Evolutionary conservation across 1,284 basidiomycete species (phyloP), one percentile per base, ranked within the genome.

Genomic region (Sanghuangporus sanghuang): DNA sequence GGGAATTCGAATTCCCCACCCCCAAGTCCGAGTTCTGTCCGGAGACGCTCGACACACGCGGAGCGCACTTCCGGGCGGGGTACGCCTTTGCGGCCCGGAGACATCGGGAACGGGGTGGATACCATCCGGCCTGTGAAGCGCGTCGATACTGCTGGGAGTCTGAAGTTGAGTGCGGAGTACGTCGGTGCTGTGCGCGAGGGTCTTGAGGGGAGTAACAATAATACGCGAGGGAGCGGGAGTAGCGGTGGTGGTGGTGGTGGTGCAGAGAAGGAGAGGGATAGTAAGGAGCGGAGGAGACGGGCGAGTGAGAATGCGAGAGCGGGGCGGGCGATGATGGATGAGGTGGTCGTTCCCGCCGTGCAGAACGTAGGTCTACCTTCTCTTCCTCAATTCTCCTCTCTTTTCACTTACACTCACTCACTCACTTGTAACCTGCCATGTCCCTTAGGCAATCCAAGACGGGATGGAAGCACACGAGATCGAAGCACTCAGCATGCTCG

Each of bases 101-200:
- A 96, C 74, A 74, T 96, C 7, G 93, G 93, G 6, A 89, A 81
- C 64, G 93, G 93, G 1, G 80, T 92, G 54, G 92, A 92, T 69
- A 96, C 95, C 1, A 92, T 97, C 69, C 84, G 95, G 63, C 95
- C 95, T 0, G 88, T 96, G 67, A 96, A 96, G 80, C 93, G 93
- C 71, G 87, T 96, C 23, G 93, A 97, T 72, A 83, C 88, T 0
- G 79, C 82, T 4, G 86, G 88, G 11, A 93, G 92, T 0, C 76
- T 94, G n/a, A 80, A 87, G 64, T 73, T 93, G 44, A 95, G 93
- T 6, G 80, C 86, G 18, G 93, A 93, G 68, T 95, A 84, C 72
- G 86, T 95, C 27, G 93, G 92, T 21, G 89, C 80, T 67, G 71
- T 86, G 63, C 79, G 87, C 63, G 72, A 75, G 57, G 81, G 80